Evolutionary conservation across 2,329 filamentous ascomycete species (phyloP).

Genomic region (Talaromyces verruculosus): DNA sequence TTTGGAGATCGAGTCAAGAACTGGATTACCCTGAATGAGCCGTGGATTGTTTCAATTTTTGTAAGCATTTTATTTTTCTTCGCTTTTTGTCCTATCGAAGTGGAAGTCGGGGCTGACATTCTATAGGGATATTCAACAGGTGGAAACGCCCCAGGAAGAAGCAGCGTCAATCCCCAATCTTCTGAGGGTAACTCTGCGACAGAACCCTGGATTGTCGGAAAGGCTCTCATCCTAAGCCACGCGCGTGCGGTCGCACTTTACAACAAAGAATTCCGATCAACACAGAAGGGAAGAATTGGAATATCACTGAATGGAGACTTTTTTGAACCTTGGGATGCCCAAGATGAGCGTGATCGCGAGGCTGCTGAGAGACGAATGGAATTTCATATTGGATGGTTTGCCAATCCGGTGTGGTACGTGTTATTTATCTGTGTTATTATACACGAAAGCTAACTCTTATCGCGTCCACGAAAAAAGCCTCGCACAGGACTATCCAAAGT

Average conservation of each 20-base stretch:
- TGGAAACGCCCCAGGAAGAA: conserved; percentile 24
- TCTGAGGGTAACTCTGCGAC: conserved; percentile 25
- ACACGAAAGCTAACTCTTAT: neutral
- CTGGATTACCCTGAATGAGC: conserved; percentile 45
- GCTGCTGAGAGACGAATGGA: conserved; percentile 30
- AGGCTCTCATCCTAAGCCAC: conserved; percentile 31
- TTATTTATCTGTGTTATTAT: too few species aligned
- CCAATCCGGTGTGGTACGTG: conserved; percentile 27
- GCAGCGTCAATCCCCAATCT: conserved; percentile 18
- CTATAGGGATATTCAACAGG: neutral
- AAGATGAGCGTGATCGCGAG: conserved; percentile 25
- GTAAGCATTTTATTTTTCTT: neutral
- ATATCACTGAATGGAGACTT: conserved; percentile 29
- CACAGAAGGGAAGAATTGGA: conserved; percentile 26
- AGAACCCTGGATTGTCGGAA: conserved; percentile 31
- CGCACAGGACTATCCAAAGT: conserved; percentile 26
- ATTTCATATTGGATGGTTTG: conserved; percentile 33
- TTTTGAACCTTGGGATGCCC: conserved; percentile 29
- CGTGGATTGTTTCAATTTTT: conserved; percentile 32
- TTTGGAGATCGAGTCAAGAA: conserved; percentile 41
- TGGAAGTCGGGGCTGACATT: neutral
- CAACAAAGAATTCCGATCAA: conserved; percentile 25
- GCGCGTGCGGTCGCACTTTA: conserved; percentile 27
- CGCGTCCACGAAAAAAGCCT: conserved; percentile 12
- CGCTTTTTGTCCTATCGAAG: neutral